Base-by-base conservation (phyloP, 371 early-diverging fungal species). In the Mucor lusitanicus region DNA sequence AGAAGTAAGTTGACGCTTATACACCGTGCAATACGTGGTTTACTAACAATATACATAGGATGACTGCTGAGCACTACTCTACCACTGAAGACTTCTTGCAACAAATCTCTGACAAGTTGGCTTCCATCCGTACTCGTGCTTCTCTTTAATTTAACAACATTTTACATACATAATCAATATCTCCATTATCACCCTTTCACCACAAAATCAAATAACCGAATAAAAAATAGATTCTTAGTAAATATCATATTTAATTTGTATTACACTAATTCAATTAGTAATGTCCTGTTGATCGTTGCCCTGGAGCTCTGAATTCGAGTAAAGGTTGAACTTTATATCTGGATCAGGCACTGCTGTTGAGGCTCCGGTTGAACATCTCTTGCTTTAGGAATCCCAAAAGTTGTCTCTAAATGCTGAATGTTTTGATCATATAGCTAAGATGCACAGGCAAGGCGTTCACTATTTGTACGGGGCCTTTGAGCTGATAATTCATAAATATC, bases 31-130 rank as follows among this genome's bases (percentile, higher is more conserved):
- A 6, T 19, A 17, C 21, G 17, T 25, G 33, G 46, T 19, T 27
- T 60, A 19, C n/a, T 25, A 50, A 28, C n/a, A 23, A 30, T 35
- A 48, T 62, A 11, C 25, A 56, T 67, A 87, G 85, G 9, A 79
- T 91, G 72, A 87, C 85, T 50, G 76, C 90, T 19, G 86, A 88
- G 60, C 88, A 92, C 69, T 94, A 93, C 72, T 91, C 90, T 56
- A 92, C 87, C 64, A 95, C 95, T 35, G 81, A 88, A 68, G 90
- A 90, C 72, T 95, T 93, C 81, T 86, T 94, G 73, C 86, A 91
- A 40, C 85, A 87, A 58, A 86, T 94, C 71, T 85, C 91, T 64
- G 82, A 85, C 70, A 90, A 88, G 65, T 80, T 94, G 62, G 82
- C 87, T 37, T 70, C 75, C 48, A 85, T 85, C 68, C 85, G 84